Evolutionary conservation across 148 eudicot species (phyloP), one percentile per base, ranked within the genome.

Genomic region (Beta vulgaris): DNA sequence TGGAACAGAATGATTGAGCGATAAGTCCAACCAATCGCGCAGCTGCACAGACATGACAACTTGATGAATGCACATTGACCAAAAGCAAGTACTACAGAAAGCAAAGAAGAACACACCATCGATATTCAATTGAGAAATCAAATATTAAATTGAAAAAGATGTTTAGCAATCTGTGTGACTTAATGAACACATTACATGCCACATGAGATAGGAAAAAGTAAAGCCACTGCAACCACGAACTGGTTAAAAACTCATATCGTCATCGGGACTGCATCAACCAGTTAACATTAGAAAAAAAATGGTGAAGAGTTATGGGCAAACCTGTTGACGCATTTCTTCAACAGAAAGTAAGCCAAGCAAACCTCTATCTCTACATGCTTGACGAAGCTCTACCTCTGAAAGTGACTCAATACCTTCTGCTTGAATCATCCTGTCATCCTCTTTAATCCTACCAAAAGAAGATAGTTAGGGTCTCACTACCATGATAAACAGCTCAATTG

Each of bases 321-420:
- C 97, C 97, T 91, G 91, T 71, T 89, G 88, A 13, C 89, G 88
- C 97, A 91, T 91, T 84, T 91, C 97, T 67, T 89, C 91, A 69
- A 88, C 93, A 19, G 91, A 85, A 72, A 80, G 84, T 69, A 82
- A 76, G 40, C 90, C 91, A 72, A 91, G 89, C 83, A 91, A 82
- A 71, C 97, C 97, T 75, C 97, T 83, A 73, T 88, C 91, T 67
- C 91, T 77, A 85, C 97, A 91, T 60, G 90, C 91, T 84, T 89
- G 89, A 81, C 93, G 90, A 69, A 91, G 97, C 82, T 91, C 97
- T 19, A 82, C 85, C 78, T 91, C 97, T 39, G 90, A 87, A 73
- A 91, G 93, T 36, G 97, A 87, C 64, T 91, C 97, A 67, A 91
- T 72, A 61, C 90, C 97, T 79, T 91, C 97, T 25, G 90, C 88